These are phyloP conservation scores for Sungouiella thailandica DNA, from an alignment of 805 yeast genomes.

Conservation along the genomic window DNA sequence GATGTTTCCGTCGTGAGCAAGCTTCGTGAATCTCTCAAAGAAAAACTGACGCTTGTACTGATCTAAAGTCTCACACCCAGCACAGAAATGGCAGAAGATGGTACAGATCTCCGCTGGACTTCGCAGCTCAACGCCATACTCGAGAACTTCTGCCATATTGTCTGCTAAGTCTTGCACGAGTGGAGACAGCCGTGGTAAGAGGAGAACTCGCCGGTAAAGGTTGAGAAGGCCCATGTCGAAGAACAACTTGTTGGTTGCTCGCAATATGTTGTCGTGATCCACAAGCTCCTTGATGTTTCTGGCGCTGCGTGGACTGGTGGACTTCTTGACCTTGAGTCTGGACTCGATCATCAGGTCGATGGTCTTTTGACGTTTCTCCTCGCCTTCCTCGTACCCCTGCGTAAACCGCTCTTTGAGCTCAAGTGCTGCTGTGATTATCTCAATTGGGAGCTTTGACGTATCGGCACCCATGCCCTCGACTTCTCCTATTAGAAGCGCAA, in stretches of 20 bases:
- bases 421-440: constrained; percentile 31
- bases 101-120: constrained; percentile 53
- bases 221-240: constrained; percentile 52
- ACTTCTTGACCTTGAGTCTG: constrained; percentile 3
- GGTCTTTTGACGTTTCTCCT: constrained; percentile 8
- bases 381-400: constrained; percentile 12
- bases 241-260: constrained; percentile 49
- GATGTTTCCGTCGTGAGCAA: constrained; percentile 40
- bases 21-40: constrained; percentile 32
- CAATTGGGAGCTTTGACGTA: constrained; percentile 19
- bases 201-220: constrained; percentile 51
- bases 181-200: constrained; percentile 40
- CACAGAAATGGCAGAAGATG: constrained; percentile 50
- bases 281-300: constrained; percentile 17
- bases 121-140: constrained; percentile 36
- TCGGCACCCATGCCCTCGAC: constrained; percentile 17
- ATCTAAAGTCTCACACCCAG: constrained; percentile 53
- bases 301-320: constrained; percentile 1
- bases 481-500: constrained; percentile 31
- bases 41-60: constrained; percentile 31
- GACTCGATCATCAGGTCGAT: constrained; percentile 11
- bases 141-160: constrained; percentile 34
- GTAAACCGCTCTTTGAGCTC: constrained; percentile 18
- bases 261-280: constrained; percentile 29
- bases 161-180: constrained; percentile 45